Evolutionary conservation across 208 protist species (phyloP), one percentile per base, ranked within the genome.

Genomic region (Borovskyia barvae): DNA sequence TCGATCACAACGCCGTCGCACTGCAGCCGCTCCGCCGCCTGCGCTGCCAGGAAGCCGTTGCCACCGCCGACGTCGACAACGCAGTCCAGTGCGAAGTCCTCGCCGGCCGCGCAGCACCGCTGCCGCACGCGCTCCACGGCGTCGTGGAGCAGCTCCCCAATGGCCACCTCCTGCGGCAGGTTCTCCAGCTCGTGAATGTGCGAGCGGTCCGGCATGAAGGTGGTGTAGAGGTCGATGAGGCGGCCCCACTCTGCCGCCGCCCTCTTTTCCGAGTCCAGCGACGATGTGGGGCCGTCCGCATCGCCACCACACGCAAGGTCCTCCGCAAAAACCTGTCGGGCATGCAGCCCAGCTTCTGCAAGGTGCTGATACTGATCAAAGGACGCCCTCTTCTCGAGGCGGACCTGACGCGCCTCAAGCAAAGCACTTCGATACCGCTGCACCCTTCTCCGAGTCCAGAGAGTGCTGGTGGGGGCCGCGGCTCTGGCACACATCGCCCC

Each of bases 111-210:
- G 14, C 9, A 22, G 14, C n/a, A 32, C 19, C 36, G 20, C 19
- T 24, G n/a, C 29, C 24, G 48, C 28, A 58, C 49, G 17, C 49
- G 26, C 22, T 39, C 48, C 32, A 51, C 60, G n/a, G 60, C 33
- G 28, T 66, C 60, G 39, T 32, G 32, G 6, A 90, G 40, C 36
- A 94, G 39, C 59, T 91, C 87, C 7, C 80, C 78, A 26, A 94
- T 85, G 12, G 76, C 79, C 45, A 92, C 77, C 53, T 94, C 84
- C 66, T 91, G 87, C 30, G 87, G 84, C 28, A 90, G 54, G 55
- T 92, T 94, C 66, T 92, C 77, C 51, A 94, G 52, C 58, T 92
- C 84, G 45, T 94, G 84, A n/a, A 80, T 56, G 48, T 75, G 64
- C 12, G 84, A 90, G 55, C 87, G 83, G 49, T 91, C 87, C 1